Evolutionary conservation across 148 eudicot species (phyloP), one percentile per base, ranked within the genome.

Genomic region (Polygonum aviculare): DNA sequence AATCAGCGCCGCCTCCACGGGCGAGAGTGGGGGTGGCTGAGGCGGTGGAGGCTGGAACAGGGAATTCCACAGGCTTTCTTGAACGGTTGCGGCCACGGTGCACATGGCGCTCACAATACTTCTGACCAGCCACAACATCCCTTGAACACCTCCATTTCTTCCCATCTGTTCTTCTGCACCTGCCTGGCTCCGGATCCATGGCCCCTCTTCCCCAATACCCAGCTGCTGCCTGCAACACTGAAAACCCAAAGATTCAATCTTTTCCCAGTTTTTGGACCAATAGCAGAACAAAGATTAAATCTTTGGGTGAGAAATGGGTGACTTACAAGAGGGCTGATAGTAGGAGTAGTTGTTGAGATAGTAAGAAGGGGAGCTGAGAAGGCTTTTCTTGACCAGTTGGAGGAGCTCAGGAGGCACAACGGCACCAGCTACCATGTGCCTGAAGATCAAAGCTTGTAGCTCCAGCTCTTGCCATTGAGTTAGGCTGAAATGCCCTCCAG

Each of bases 51-150:
- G 88, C 47, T 78, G 92, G 59, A 84, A 89, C 77, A 81, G 93
- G 90, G 75, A 82, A 78, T 94, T 94, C 98, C 98, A 94, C 98
- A 90, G 98, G 98, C 97, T 94, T 94, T 94, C 98, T 94, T 94
- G 97, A 94, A 92, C 98, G 98, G 87, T 87, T 89, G 62, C 90
- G 88, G 75, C 98, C 98, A 75, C 98, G 96, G 83, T 94, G 90
- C 74, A 94, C 76, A 81, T 94, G 98, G 81, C 96, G 97, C 77
- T 90, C 97, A 77, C 98, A 94, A 80, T 94, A 94, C 81, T 94
- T 94, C 36, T 94, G 96, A 67, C 90, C 94, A 69, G 85, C 82
- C 62, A 94, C 90, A 38, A 89, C 90, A 78, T 94, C 98, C 82
- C 96, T 89, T 31, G 97, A 88, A 81, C 98, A 94, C 85, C 98